Evolutionary conservation across 2,329 filamentous ascomycete species (phyloP).

Genomic region (Trichophaea hybrida): DNA sequence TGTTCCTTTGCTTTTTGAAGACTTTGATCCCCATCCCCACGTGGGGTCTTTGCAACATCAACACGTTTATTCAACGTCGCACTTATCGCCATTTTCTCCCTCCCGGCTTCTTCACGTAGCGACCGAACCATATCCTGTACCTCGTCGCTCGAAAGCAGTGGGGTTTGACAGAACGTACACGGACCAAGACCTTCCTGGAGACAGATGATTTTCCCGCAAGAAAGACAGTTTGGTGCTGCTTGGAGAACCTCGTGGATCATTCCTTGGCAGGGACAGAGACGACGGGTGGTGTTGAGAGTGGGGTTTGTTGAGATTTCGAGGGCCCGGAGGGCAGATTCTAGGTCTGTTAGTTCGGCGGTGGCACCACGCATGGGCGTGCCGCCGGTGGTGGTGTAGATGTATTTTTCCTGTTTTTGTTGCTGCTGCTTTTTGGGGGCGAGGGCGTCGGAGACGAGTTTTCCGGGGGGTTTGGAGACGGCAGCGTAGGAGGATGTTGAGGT

Average conservation of each 20-base stretch:
- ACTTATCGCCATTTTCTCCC: constrained; percentile 69
- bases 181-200: constrained; percentile 86
- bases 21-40: constrained; percentile 31
- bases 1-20: constrained; percentile 55
- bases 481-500: constrained; percentile 32
- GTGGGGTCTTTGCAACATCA: constrained; percentile 47
- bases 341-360: constrained; percentile 55
- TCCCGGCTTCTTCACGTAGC: constrained; percentile 69
- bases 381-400: constrained; percentile 57
- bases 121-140: constrained; percentile 75
- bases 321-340: constrained; percentile 69
- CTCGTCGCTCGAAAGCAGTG: constrained; percentile 57
- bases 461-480: constrained; percentile 42
- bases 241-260: constrained; percentile 72
- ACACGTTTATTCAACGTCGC: constrained; percentile 47
- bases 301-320: constrained; percentile 90
- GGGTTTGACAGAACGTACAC: constrained; percentile 74
- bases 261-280: constrained; percentile 77
- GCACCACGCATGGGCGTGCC: constrained; percentile 71
- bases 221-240: constrained; percentile 85
- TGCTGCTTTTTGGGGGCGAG: constrained; percentile 46
- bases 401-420: constrained; percentile 36
- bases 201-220: constrained; percentile 89
- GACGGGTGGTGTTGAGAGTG: constrained; percentile 43
- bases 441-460: constrained; percentile 67